Evolutionary conservation across 495 filamentous ascomycete genomes (phyloP).

Genomic region (Talaromyces borbonicus): DNA sequence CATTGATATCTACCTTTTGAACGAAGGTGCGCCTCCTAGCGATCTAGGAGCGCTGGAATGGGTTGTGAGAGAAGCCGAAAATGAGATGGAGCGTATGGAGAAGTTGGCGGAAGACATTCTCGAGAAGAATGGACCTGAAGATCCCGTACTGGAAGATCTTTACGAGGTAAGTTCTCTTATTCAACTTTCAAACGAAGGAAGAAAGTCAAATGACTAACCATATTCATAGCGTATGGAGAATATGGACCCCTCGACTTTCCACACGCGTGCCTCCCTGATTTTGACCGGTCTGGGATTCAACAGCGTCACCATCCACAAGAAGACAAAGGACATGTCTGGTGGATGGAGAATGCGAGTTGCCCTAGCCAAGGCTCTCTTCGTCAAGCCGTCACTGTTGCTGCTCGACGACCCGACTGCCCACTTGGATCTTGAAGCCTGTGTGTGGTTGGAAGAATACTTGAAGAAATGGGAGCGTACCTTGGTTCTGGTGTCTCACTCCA

Average conservation of each 20-base stretch:
- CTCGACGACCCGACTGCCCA: constrained; percentile 98
- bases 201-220: too few species aligned
- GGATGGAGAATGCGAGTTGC: constrained; percentile 99
- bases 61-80: constrained; percentile 93
- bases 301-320: constrained; percentile 93
- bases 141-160: constrained; percentile 81
- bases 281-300: constrained; percentile 99
- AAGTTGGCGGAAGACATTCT: constrained; percentile 80
- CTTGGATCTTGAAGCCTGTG: constrained; percentile 98
- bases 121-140: constrained; percentile 85
- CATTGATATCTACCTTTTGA: constrained; percentile 96
- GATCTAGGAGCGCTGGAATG: constrained; percentile 90
- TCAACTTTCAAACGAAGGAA: neutral
- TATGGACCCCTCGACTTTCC: constrained; percentile 99
- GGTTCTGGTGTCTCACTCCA: constrained; percentile 90
- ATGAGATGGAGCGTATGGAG: constrained; percentile 83
- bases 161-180: constrained; percentile 66
- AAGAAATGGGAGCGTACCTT: constrained; percentile 99
- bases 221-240: constrained; percentile 83
- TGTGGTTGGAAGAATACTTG: constrained; percentile 98
- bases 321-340: constrained; percentile 99
- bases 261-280: constrained; percentile 91
- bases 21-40: constrained; percentile 88
- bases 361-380: constrained; percentile 94
- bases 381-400: constrained; percentile 89